Evolutionary conservation across 495 filamentous ascomycete species (phyloP), one percentile per base, ranked within the genome.

Genomic region (Acidiella bohemica): DNA sequence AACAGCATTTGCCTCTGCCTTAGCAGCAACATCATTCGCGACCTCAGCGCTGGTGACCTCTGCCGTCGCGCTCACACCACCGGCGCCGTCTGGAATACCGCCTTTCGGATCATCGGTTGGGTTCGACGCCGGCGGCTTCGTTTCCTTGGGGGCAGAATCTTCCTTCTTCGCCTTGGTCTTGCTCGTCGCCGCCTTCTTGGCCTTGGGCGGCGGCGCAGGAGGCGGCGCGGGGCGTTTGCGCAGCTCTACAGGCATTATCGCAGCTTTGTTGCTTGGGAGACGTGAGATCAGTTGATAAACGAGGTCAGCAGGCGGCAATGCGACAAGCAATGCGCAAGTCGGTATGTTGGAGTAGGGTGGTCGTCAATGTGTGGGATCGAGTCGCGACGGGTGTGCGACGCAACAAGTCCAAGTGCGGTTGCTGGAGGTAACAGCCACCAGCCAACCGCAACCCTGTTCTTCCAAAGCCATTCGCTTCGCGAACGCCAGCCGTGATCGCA

Each of bases 71-170:
- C 52, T 53, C 24, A 49, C 42, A 18, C 53, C 54, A 26, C 52
- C 51, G 16, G 48, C 47, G 25, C 50, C 29, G 49, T 50, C 41
- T 44, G 59, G 42, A 39, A 56, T 53, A 41, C 57, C 53, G 13
- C 51, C 39, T 10, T 44, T 53, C 30, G 54, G 44, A 32, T 51
- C 65, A 21, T 50, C 26, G 35, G 53, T 54, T 45, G 66, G 58
- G 53, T 67, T 67, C 25, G 58, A 61, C 48, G 72, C 70, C 37
- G 65, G 44, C 40, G 59, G 50, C 26, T 58, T 54, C 51, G 67
- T 71, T 60, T 67, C 73, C 50, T 75, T 80, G 4, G 46, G 31
- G 17, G 68, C 65, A 18, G 68, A 60, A 13, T 68, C 65, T 38
- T 67, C 57, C 38, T 70, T 42, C 36, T 43, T 37, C 23, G 28